phyloP scores from a whole-genome alignment of 108 stramenopile genomes.

The Poteriospumella lacustris region DNA sequence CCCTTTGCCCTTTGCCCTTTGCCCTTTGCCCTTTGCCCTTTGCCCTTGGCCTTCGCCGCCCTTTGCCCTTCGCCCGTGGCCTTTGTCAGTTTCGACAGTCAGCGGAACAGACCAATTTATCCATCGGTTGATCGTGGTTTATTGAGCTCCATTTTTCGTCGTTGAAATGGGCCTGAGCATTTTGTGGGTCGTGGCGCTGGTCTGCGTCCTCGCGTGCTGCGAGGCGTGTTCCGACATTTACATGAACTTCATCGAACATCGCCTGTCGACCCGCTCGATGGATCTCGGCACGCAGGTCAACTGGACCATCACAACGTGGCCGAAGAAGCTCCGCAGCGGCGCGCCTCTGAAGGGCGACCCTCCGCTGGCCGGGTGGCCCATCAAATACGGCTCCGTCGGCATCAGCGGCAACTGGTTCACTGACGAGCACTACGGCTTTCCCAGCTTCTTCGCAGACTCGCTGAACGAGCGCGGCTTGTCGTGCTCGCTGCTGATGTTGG shows the following conservation, averaged over 20 bases:
- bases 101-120: no score
- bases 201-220: no score
- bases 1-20: no score
- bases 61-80: no score
- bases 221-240: conserved; percentile 5
- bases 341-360: neutral
- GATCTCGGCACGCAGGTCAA: neutral
- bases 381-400: neutral
- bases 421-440: conserved; percentile 3
- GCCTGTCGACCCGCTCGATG: neutral
- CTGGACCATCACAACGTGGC: conserved; percentile 13
- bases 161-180: no score
- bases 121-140: no score
- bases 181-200: no score
- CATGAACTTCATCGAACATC: neutral
- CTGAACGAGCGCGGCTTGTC: neutral
- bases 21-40: no score
- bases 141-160: no score
- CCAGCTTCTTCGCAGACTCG: neutral
- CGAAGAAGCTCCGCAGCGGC: neutral
- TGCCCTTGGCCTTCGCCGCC: no score
- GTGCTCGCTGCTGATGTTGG: neutral
- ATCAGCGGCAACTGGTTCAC: conserved; percentile 3
- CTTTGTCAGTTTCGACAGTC: no score
- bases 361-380: neutral